phyloP scores from a whole-genome alignment of 305 asterid genomes.

The Plantago lanceolata region DNA sequence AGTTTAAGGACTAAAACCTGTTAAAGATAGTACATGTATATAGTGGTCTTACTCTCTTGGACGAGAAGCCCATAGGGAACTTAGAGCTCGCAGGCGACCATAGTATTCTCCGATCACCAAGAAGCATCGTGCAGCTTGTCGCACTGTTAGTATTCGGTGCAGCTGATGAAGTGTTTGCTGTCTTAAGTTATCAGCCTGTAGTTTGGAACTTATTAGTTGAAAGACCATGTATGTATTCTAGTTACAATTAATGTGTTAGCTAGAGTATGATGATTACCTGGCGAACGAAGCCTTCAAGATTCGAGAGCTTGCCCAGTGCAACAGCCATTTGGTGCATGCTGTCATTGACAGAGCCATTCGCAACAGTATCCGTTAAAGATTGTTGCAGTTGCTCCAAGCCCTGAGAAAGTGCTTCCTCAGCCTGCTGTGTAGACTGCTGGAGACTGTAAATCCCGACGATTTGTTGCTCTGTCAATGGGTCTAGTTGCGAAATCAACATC shows the following conservation, averaged over 20 bases:
- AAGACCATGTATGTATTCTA: no score
- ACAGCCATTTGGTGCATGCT: constrained; percentile 64
- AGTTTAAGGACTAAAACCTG: background rate
- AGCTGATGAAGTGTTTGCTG: constrained; percentile 60
- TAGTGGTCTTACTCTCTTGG: constrained; percentile 25
- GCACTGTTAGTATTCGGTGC: constrained; percentile 52
- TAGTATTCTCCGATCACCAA: constrained; percentile 62
- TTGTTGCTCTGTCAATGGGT: constrained; percentile 63
- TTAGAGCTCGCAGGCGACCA: constrained; percentile 77
- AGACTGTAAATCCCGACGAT: constrained; percentile 48
- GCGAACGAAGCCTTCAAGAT: constrained; percentile 48
- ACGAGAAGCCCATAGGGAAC: constrained; percentile 71
- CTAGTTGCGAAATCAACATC: constrained; percentile 45
- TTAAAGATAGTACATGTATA: background rate
- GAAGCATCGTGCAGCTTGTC: constrained; percentile 61
- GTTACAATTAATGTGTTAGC: no score
- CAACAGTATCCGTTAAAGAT: constrained; percentile 46
- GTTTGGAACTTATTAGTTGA: no score
- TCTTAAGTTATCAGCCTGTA: constrained; percentile 67
- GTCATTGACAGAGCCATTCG: constrained; percentile 39
- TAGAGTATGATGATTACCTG: no score
- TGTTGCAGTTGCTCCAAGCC: constrained; percentile 55
- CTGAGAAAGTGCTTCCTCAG: constrained; percentile 64
- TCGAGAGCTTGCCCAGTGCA: constrained; percentile 58
- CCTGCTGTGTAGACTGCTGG: constrained; percentile 59